These are phyloP conservation scores for Phytophthora boehmeriae DNA, from an alignment of 352 stramenopile genomes.

Conservation along the genomic window DNA sequence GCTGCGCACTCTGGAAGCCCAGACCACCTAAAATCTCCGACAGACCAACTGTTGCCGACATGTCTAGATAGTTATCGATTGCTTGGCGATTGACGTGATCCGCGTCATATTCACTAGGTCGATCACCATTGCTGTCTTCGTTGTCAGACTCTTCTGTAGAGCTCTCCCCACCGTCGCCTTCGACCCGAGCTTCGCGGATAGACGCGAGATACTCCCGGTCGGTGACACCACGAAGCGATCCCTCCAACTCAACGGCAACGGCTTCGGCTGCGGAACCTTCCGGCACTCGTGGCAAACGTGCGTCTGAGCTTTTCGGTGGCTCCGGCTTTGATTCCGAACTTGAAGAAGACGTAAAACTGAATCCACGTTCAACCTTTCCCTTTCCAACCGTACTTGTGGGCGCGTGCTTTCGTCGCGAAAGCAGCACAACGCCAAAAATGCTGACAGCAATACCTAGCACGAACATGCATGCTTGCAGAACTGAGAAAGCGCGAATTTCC, in stretches of 20 bases:
- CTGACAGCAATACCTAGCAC: conserved; percentile 82
- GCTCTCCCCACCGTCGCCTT: conserved; percentile 30
- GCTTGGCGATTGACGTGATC: conserved; percentile 72
- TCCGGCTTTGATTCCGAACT: conserved; percentile 17
- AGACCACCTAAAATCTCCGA: conserved; percentile 69
- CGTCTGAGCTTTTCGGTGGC: conserved; percentile 22
- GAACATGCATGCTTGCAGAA: conserved; percentile 81
- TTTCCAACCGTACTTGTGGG: conserved; percentile 42
- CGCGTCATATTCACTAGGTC: conserved; percentile 37
- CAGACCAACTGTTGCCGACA: conserved; percentile 77
- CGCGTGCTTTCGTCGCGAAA: conserved; percentile 72
- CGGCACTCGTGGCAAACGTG: conserved; percentile 9
- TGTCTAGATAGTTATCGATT: conserved; percentile 88
- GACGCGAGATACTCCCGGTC: conserved; percentile 16
- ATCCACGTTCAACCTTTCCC: conserved; percentile 66
- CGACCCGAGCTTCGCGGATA: conserved; percentile 21
- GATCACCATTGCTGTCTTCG: conserved; percentile 22
- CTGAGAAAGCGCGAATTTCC: conserved; percentile 83
- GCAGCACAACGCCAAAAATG: conserved; percentile 84
- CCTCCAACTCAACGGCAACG: conserved; percentile 12
- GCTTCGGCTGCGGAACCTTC: conserved; percentile 12
- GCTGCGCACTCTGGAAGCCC: conserved; percentile 57
- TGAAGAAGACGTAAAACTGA: conserved; percentile 64
- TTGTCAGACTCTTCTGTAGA: conserved; percentile 41
- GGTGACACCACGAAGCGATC: conserved; percentile 2